Evolutionary conservation across 331 rosid species (phyloP), one percentile per base, ranked within the genome.

Genomic region (Pyrus hybrid): DNA sequence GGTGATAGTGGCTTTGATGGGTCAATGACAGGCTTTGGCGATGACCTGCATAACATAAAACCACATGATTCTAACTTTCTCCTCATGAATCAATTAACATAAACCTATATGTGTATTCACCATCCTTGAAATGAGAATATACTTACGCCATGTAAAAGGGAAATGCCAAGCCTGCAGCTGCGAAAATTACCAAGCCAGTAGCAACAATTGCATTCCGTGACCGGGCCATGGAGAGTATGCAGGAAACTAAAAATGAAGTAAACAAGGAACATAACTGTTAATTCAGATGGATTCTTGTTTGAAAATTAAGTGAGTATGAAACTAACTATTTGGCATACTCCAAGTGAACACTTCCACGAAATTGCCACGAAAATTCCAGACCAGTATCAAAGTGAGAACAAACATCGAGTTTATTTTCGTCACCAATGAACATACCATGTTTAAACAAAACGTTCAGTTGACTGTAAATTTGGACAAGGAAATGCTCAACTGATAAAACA

Each of bases 111-210:
- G 20, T 25, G 3, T 20, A 47, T 25, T n/a, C 54, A 79, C 16
- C 14, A 35, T 9, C 20, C 1, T 43, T 7, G 33, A 71, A 54
- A 11, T 29, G 41, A 3, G 5, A 78, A 35, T 67, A 41, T 37
- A 85, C 93, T 78, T 83, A 92, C 99, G 97, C 97, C 99, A 95
- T 92, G 85, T 90, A 92, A 88, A 95, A 95, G 68, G 99, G 98
- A 87, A 92, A 92, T 64, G 97, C 90, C 92, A 95, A 72, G 49
- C 98, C 97, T 14, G 85, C 93, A 33, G 86, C 69, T 69, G 90
- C 93, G 60, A 95, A 90, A 73, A 77, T 87, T 35, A 90, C 70
- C 75, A 92, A 77, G 71, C 97, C 93, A 72, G 85, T 21, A 30
- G 96, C 97, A 76, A 95, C 93, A 5, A 85, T 57, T 26, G 80